Evolutionary conservation across 2,329 filamentous ascomycete genomes (phyloP), one percentile per base, ranked within the genome.

Genomic region (Boeremia exigua): DNA sequence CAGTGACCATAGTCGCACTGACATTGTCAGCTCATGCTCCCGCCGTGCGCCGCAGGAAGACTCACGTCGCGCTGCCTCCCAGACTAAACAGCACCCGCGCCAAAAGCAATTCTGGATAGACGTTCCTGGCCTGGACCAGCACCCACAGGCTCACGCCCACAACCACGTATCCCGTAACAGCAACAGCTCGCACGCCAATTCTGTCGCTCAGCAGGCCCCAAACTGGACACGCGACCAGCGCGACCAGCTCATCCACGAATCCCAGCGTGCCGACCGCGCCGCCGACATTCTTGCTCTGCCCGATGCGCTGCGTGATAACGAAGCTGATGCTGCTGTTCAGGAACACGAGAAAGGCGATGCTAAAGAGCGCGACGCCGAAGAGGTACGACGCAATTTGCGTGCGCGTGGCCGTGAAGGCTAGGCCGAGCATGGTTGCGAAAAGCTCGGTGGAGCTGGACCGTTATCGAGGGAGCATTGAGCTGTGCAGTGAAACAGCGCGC

Each of bases 1-100:
- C 95, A 8, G 95, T 98, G 17, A 99, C 95, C 95, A 99, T 99
- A 1, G 95, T 98, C 12, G 92, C 76, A 32, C 80, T 82, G 45
- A 43, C 19, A 34, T 36, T 29, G 37, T 70, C 57, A 70, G 63
- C 43, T 11, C 19, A 33, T 12, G 11, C 29, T 29, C 36, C 7
- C 30, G 9, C 7, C 46, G 43, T 14, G 9, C 2, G 15, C n/a
- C 28, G 32, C n/a, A n/a, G 10, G 11, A 15, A 32, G 15, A 69
- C 76, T 71, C 56, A 93, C 82, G 90, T 87, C 19, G 94, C 95
- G n/a, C 93, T 92, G 17, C 91, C 95, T 23, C 95, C 95, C 15
- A 97, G 67, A 63, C 93, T 95, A 77, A 99, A 99, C 51, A 96
- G 80, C 46, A 98, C 80, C 62, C 95, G 84, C 50, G 90, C 92